These are phyloP conservation scores for Homolaphlyctis polyrhiza DNA, from an alignment of 371 early-diverging fungal genomes.

Conservation along the genomic window DNA sequence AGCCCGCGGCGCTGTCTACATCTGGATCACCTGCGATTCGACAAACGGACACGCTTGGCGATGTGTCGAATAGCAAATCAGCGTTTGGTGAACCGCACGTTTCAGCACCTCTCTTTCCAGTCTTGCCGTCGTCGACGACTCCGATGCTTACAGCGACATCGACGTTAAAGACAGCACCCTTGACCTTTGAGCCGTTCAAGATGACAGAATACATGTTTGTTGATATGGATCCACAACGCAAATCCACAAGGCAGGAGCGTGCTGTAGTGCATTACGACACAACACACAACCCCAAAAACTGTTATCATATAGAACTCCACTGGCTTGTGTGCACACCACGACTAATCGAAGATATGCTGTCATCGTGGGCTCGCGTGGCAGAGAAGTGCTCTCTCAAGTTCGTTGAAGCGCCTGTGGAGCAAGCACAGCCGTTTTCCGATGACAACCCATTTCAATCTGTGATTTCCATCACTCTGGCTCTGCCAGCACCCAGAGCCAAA, in stretches of 20 bases:
- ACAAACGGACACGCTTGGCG: not conserved
- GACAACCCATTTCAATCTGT: constrained; percentile 90
- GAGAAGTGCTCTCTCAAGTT: constrained; percentile 85
- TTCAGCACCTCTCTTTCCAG: not conserved
- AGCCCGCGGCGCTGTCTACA: too few relatives aligned
- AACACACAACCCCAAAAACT: constrained; percentile 76
- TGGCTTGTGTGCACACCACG: constrained; percentile 94
- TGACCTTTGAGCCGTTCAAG: constrained; percentile 27
- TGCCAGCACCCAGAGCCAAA: constrained; percentile 4
- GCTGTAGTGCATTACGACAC: constrained; percentile 89
- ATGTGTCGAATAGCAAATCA: not conserved
- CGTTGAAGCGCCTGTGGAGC: constrained; percentile 88
- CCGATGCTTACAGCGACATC: not conserved
- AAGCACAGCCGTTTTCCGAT: constrained; percentile 43
- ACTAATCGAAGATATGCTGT: constrained; percentile 82
- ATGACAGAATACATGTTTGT: constrained; percentile 65
- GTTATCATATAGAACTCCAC: constrained; percentile 90
- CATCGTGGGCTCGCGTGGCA: constrained; percentile 76
- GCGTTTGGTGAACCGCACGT: not conserved
- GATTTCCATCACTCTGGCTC: constrained; percentile 59
- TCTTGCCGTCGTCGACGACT: not conserved
- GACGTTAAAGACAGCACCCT: not conserved
- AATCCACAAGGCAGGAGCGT: constrained; percentile 72
- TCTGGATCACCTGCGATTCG: not conserved
- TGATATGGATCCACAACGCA: constrained; percentile 70